Conservation (phyloP, 1,139 yeast species). For the Hanseniaspora gamundiae region DNA sequence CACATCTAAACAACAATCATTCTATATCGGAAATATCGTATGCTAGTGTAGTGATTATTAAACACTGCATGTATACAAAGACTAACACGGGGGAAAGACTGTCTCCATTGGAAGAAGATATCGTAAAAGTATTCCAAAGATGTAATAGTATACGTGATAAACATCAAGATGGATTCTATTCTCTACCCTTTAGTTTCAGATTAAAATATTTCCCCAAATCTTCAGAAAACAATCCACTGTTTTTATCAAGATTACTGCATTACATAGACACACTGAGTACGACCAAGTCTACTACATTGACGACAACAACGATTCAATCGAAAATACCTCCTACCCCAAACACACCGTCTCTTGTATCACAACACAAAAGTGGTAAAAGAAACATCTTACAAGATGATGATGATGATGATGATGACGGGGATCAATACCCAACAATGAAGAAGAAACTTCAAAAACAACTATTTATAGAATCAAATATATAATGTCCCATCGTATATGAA, state of each 20-base stretch:
- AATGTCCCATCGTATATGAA: too few relatives aligned
- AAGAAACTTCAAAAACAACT: not conserved
- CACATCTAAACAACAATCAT: conserved; percentile 43
- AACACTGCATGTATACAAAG: conserved; percentile 11
- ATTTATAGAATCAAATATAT: not conserved
- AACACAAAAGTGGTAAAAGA: not conserved
- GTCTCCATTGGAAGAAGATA: conserved; percentile 8
- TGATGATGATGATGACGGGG: not conserved
- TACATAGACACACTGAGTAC: conserved; percentile 1
- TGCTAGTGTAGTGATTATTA: conserved; percentile 32
- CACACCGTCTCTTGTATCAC: conserved; percentile 3
- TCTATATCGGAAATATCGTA: conserved; percentile 45
- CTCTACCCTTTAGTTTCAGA: conserved; percentile 22
- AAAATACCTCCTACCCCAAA: conserved; percentile 4
- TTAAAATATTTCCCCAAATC: conserved; percentile 16
- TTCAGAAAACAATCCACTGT: conserved; percentile 4
- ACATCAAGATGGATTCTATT: conserved; percentile 7
- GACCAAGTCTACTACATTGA: not conserved
- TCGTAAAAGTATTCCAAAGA: conserved; percentile 1
- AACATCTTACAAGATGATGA: not conserved
- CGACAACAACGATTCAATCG: not conserved
- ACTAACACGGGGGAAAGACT: conserved; percentile 4
- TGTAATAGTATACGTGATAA: conserved; percentile 1
- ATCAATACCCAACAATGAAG: not conserved
- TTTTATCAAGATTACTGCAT: conserved; percentile 3